Evolutionary conservation across 805 yeast species (phyloP).

Genomic region (Pichia cephalocereana): DNA sequence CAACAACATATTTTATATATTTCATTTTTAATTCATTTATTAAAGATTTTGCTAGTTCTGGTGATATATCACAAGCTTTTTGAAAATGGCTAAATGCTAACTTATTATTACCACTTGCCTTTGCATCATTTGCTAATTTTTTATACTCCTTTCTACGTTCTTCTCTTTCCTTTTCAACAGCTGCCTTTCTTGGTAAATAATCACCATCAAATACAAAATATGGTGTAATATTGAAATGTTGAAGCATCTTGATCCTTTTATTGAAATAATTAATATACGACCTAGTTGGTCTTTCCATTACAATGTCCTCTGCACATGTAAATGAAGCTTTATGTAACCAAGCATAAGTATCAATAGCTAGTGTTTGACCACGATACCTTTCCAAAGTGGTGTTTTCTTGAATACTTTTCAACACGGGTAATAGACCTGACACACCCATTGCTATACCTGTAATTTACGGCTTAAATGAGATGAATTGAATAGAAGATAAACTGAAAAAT

Average conservation of each 20-base stretch:
- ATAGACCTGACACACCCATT: conserved; percentile 82
- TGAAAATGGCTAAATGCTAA: conserved; percentile 61
- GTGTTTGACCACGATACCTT: conserved; percentile 57
- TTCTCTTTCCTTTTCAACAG: conserved; percentile 60
- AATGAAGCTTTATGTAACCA: conserved; percentile 90
- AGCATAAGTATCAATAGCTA: conserved; percentile 94
- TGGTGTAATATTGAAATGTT: conserved; percentile 63
- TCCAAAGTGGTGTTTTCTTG: conserved; percentile 52
- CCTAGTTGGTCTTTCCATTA: conserved; percentile 60
- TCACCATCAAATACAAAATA: conserved; percentile 94
- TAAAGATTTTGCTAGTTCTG: conserved; percentile 81
- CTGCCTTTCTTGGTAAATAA: conserved; percentile 65
- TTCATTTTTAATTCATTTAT: conserved; percentile 58
- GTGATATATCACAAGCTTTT: conserved; percentile 79
- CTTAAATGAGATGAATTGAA: background rate
- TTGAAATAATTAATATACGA: conserved; percentile 62
- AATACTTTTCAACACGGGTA: conserved; percentile 69
- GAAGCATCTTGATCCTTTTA: conserved; percentile 57
- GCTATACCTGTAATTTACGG: too few relatives aligned
- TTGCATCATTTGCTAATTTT: conserved; percentile 42
- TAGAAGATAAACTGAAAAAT: background rate
- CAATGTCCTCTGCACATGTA: conserved; percentile 77
- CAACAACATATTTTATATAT: conserved; percentile 68
- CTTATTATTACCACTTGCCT: conserved; percentile 43
- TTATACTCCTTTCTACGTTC: conserved; percentile 49